A percentile compares a stretch with the other conserved stretches of the same genome.
These are phyloP conservation scores for Phytopythium helicoides DNA, from an alignment of 352 stramenopile species.

Conservation along the genomic window DNA sequence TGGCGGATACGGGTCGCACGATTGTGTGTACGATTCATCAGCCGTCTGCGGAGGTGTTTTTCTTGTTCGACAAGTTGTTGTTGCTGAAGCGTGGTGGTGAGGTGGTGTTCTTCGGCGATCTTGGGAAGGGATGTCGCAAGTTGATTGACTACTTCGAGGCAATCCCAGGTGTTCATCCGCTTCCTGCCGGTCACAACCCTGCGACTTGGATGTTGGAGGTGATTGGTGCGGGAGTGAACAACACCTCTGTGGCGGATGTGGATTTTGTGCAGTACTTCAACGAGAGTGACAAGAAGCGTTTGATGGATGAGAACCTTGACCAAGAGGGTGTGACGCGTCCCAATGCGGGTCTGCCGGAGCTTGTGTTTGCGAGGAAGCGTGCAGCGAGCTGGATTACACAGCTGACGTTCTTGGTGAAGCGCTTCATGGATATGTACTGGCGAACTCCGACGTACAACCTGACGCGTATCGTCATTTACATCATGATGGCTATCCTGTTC, in stretches of 20 bases:
- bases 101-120: conserved; percentile 70
- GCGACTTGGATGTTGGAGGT: no score
- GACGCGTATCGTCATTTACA: conserved; percentile 50
- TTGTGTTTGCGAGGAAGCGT: conserved; percentile 14
- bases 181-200: no score
- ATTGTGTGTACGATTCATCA: no score
- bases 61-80: conserved; percentile 76
- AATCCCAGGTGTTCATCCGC: no score
- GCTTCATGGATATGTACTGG: no score
- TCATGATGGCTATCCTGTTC: conserved; percentile 58
- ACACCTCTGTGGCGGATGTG: conserved; percentile 10
- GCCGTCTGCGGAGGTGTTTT: no score
- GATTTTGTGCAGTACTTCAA: conserved; percentile 26
- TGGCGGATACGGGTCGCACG: no score
- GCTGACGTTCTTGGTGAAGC: conserved; percentile 11
- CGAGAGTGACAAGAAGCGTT: conserved; percentile 17
- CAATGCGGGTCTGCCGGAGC: no score
- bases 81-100: conserved; percentile 74
- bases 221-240: conserved; percentile 60
- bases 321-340: conserved; percentile 22
- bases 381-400: conserved; percentile 12
- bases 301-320: conserved; percentile 19
- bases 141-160: no score
- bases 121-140: conserved; percentile 69
- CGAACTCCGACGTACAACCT: conserved; percentile 77